Percentiles rank a stretch among this genome's conserved stretches.
phyloP scores from a whole-genome alignment of 257 asterid genomes.

The Nicotiana attenuata region DNA sequence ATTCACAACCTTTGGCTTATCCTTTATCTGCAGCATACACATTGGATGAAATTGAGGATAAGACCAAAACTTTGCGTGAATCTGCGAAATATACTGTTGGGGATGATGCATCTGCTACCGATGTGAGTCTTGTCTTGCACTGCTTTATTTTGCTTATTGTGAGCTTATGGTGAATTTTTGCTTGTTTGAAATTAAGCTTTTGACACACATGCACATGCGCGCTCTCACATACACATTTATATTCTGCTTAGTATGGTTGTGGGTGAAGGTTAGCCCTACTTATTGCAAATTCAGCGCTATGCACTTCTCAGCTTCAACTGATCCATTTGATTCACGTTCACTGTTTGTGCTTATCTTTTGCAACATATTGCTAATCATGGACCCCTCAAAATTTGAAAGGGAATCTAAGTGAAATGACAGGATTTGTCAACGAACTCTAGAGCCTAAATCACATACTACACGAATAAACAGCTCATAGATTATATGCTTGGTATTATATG shows the following conservation, averaged over 20 bases:
- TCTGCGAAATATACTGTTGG: slow-evolving; percentile 37
- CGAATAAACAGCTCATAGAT: not conserved
- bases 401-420: not conserved
- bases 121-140: slow-evolving; percentile 41
- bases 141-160: not conserved
- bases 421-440: not conserved
- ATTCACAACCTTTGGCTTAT: not conserved
- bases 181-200: not conserved
- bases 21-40: slow-evolving; percentile 56
- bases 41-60: slow-evolving; percentile 60
- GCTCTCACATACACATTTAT: not conserved
- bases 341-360: not conserved
- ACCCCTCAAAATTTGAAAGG: not conserved
- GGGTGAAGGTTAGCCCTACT: not conserved
- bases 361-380: not conserved
- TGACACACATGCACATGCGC: not conserved
- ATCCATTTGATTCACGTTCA: not conserved
- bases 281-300: not conserved
- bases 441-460: not conserved
- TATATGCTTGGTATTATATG: not conserved
- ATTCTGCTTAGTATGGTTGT: not conserved
- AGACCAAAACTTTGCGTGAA: slow-evolving; percentile 51
- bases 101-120: slow-evolving; percentile 56
- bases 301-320: not conserved
- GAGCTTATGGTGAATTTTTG: slow-evolving; percentile 1